These are phyloP conservation scores for Aeschynomene evenia DNA, from an alignment of 306 rosid genomes.

Conservation along the genomic window DNA sequence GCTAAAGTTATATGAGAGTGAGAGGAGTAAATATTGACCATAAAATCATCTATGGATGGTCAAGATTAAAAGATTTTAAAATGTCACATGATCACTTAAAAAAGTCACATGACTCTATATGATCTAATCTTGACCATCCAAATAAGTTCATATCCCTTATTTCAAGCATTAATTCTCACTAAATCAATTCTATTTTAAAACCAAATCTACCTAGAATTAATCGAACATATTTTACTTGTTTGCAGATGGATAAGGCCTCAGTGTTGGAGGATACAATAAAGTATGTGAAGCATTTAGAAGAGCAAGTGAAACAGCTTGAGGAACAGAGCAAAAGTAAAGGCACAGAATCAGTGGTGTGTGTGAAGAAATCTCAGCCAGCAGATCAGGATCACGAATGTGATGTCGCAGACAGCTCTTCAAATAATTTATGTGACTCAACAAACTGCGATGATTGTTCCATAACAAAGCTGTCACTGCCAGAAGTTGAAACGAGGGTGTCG, in stretches of 20 bases:
- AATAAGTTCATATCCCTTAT: no score
- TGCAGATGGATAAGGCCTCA: constrained; percentile 62
- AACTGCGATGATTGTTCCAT: constrained; percentile 38
- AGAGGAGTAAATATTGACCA: no score
- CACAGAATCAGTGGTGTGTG: constrained; percentile 44
- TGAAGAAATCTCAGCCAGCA: constrained; percentile 43
- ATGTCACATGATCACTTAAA: no score
- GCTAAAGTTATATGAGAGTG: no score
- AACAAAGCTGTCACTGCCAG: constrained; percentile 39
- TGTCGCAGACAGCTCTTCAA: constrained; percentile 25
- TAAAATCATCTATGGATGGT: no score
- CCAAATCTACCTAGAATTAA: no score
- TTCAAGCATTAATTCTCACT: no score
- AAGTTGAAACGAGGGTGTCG: constrained; percentile 64
- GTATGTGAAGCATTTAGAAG: constrained; percentile 59
- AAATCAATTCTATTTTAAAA: no score
- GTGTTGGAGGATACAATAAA: constrained; percentile 68
- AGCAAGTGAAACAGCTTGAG: constrained; percentile 48
- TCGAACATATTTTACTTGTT: no score
- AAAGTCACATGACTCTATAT: no score
- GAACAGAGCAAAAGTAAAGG: constrained; percentile 52
- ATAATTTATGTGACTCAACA: constrained; percentile 37
- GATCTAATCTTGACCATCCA: no score
- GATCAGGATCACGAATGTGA: constrained; percentile 41
- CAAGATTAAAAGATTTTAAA: no score